Evolutionary conservation across 2,329 filamentous ascomycete genomes (phyloP).

Genomic region (Ilyonectria destructans): DNA sequence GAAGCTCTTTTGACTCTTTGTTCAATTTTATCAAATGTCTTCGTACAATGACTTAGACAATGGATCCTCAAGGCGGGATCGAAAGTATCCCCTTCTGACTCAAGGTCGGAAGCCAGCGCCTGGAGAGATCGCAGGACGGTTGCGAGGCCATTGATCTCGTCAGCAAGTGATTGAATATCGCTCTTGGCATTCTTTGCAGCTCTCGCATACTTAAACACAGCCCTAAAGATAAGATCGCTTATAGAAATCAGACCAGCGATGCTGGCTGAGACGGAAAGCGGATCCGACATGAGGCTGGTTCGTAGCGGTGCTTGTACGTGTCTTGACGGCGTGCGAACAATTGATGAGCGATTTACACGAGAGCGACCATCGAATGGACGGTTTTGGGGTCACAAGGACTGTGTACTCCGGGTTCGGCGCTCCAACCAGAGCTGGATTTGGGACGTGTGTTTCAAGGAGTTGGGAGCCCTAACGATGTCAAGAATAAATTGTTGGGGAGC

Average conservation of each 20-base stretch:
- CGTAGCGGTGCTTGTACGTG: background rate
- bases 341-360: background rate
- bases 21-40: conserved; percentile 7
- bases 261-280: conserved; percentile 31
- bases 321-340: background rate
- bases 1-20: conserved; percentile 11
- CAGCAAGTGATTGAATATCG: conserved; percentile 12
- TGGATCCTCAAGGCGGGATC: conserved; percentile 16
- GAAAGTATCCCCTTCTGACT: conserved; percentile 19
- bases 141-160: conserved; percentile 17
- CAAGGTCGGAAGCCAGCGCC: conserved; percentile 20
- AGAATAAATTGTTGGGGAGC: too few species aligned
- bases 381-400: too few species aligned
- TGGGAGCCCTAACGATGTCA: too few species aligned
- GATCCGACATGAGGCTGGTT: conserved; percentile 22
- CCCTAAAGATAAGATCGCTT: conserved; percentile 19
- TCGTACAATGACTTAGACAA: conserved; percentile 19
- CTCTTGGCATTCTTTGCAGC: conserved; percentile 10
- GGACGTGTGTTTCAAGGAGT: too few species aligned
- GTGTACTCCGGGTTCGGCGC: too few species aligned
- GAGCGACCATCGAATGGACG: background rate
- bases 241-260: conserved; percentile 31
- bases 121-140: conserved; percentile 18
- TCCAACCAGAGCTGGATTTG: too few species aligned
- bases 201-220: conserved; percentile 22